These are phyloP conservation scores for Nemania abortiva DNA, from an alignment of 2,329 filamentous ascomycete genomes.

Conservation along the genomic window DNA sequence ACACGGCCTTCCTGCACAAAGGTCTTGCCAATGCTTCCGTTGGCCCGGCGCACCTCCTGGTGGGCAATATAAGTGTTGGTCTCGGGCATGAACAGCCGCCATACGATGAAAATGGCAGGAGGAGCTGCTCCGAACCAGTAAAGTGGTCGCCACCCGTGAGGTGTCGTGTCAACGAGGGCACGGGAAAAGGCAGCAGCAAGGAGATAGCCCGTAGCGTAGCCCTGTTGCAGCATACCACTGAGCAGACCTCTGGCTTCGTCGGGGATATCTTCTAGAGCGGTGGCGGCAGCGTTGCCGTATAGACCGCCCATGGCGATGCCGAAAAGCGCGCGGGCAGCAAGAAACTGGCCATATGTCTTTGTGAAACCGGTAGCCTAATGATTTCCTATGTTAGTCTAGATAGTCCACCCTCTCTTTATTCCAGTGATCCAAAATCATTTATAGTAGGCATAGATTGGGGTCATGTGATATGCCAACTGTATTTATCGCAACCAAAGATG, in stretches of 20 bases:
- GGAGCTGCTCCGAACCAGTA: conserved; percentile 91
- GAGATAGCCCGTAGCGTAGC: conserved; percentile 76
- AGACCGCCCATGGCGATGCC: conserved; percentile 86
- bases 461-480: background rate
- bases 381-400: conserved; percentile 19
- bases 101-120: conserved; percentile 82
- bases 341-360: conserved; percentile 75
- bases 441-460: background rate
- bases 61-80: conserved; percentile 79
- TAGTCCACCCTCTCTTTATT: background rate
- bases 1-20: conserved; percentile 84
- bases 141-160: conserved; percentile 84
- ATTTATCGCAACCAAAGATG: background rate
- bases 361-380: conserved; percentile 74
- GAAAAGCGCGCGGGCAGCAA: conserved; percentile 80
- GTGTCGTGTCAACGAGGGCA: conserved; percentile 79
- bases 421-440: background rate
- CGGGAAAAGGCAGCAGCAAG: conserved; percentile 69
- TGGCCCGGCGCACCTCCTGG: conserved; percentile 68
- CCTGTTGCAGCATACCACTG: conserved; percentile 81
- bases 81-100: conserved; percentile 82
- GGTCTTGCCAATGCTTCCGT: conserved; percentile 70
- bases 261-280: conserved; percentile 81
- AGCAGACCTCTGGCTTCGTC: conserved; percentile 77
- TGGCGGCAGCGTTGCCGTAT: conserved; percentile 83